Evolutionary conservation across 192 early-diverging fungal genomes (phyloP), one percentile per base, ranked within the genome.

Genomic region (Diversispora eburnea): DNA sequence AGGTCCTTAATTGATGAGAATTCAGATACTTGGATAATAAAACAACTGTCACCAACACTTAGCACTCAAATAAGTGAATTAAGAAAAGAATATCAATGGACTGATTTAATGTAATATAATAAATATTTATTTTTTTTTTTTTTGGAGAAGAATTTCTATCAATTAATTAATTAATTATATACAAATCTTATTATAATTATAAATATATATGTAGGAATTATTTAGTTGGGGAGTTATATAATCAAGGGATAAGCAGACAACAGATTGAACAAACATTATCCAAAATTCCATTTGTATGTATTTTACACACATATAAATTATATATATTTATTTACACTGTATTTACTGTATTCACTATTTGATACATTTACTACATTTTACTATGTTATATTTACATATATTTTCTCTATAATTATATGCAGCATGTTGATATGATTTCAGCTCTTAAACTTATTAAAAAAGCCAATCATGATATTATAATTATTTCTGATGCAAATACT

Each of bases 1-100:
- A 88, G 87, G 87, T 86, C 88, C 8, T 72, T 90, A 66, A 83
- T 90, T 22, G 87, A 90, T 51, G 75, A 84, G 42, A 86, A 90
- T 71, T 86, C 81, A 42, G 88, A 90, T 70, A 46, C 77, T 41
- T 90, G 82, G 81, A 77, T 84, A 12, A 70, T 84, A 15, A 39
- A 71, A 2, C 42, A 76, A 4, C 72, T 90, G 8, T 77, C 82
- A 7, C 59, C 71, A 15, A 78, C 72, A 3, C 49, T 77, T 20
- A 75, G 72, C 46, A 54, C 83, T 33, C 62, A 85, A 60, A 78
- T 80, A 8, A n/a, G 41, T 7, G 56, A 66, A 19, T 15, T 62
- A 25, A 64, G 57, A 19, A 54, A 54, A 48, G 70, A 75, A 7
- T 67, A 73, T 7, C 87, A 88, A 73, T 90, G 87, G 87, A 87